Percentiles rank a stretch among this genome's conserved stretches.
phyloP scores from a whole-genome alignment of 768 basidiomycete genomes.

The Psilocybe subaeruginosa region DNA sequence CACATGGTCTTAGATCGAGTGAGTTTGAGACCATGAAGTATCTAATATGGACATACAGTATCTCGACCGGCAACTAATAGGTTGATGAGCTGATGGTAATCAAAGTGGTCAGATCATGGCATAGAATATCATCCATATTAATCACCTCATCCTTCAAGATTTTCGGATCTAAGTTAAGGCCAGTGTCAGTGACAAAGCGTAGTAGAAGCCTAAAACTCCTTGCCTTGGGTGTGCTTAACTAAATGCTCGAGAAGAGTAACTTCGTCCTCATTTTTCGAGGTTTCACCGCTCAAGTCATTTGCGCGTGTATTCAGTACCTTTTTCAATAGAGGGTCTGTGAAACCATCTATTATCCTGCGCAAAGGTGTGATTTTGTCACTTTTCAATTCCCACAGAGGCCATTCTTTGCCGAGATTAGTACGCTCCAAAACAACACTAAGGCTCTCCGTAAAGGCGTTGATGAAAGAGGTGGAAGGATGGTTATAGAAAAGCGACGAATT shows the following conservation, averaged over 20 bases:
- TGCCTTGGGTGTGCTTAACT: slow-evolving; percentile 38
- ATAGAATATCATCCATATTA: neutral
- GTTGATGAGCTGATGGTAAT: slow-evolving; percentile 34
- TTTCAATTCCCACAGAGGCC: slow-evolving; percentile 16
- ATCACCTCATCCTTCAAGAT: slow-evolving; percentile 43
- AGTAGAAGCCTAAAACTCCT: slow-evolving; percentile 23
- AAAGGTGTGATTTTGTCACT: slow-evolving; percentile 11
- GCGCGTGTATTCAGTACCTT: slow-evolving; percentile 9
- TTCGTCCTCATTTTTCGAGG: neutral
- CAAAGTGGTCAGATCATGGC: neutral
- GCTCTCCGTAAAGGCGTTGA: slow-evolving; percentile 11
- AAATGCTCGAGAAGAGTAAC: slow-evolving; percentile 13
- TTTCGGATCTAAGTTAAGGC: slow-evolving; percentile 21
- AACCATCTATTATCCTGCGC: slow-evolving; percentile 1
- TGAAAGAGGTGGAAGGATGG: slow-evolving; percentile 17
- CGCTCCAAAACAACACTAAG: neutral
- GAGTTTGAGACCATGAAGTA: no score
- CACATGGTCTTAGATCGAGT: slow-evolving; percentile 34
- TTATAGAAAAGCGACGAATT: neutral
- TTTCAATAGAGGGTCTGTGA: slow-evolving; percentile 18
- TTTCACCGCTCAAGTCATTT: neutral
- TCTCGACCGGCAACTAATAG: slow-evolving; percentile 60
- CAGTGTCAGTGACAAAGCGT: neutral
- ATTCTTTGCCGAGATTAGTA: neutral
- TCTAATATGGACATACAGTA: slow-evolving; percentile 34